Evolutionary conservation across 2,329 filamentous ascomycete genomes (phyloP).

Genomic region (Nemania sp.): DNA sequence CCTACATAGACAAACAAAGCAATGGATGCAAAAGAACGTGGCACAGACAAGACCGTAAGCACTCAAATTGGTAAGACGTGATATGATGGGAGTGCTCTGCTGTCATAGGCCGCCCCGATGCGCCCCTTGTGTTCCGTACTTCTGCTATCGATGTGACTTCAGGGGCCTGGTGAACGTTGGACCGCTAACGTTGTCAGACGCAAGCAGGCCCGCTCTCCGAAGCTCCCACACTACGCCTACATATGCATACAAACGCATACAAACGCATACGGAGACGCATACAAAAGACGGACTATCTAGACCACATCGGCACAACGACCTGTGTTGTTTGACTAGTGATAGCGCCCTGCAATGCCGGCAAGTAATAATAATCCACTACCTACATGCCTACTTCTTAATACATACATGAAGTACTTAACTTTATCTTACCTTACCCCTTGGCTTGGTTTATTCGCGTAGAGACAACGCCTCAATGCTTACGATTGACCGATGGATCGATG

Average conservation of each 20-base stretch:
- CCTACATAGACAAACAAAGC: too few relatives aligned
- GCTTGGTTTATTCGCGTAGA: background rate
- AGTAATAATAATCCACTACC: too few relatives aligned
- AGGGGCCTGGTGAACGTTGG: constrained; percentile 6
- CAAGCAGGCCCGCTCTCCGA: constrained; percentile 24
- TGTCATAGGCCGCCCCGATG: constrained; percentile 13
- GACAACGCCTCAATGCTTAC: background rate
- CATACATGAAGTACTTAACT: background rate
- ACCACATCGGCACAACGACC: background rate
- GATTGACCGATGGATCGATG: too few relatives aligned
- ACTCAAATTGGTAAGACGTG: constrained; percentile 17
- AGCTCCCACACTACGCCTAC: constrained; percentile 9
- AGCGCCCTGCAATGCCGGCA: background rate
- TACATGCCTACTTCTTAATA: background rate
- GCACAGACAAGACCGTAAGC: constrained; percentile 10
- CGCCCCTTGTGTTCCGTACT: background rate
- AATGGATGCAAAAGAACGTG: background rate
- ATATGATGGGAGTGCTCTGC: background rate
- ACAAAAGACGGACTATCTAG: too few relatives aligned
- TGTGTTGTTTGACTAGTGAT: background rate
- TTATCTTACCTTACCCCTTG: too few relatives aligned
- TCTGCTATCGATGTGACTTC: constrained; percentile 8
- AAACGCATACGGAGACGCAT: too few relatives aligned
- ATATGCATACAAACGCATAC: too few relatives aligned
- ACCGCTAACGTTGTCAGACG: constrained; percentile 14